Evolutionary conservation across 2,329 filamentous ascomycete genomes (phyloP), one percentile per base, ranked within the genome.

Genomic region (Colletotrichum spinosum): DNA sequence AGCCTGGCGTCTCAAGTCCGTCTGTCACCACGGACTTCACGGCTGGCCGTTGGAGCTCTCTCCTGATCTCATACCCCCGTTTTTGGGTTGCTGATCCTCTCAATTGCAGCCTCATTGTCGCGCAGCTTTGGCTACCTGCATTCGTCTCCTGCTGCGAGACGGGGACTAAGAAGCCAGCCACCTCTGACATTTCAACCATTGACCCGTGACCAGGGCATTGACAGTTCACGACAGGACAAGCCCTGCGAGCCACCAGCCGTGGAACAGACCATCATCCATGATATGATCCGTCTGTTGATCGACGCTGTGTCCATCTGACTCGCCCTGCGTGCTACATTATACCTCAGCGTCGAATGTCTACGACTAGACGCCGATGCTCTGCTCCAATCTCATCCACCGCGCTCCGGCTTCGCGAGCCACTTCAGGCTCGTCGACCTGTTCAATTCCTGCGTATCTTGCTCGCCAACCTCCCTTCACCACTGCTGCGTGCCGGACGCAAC

Each of bases 181-280:
- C 15, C 53, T 34, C 25, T 35, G 52, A 52, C 17, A 37, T 53
- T 53, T 53, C 58, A 41, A 34, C 33, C 37, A 57, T 53, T 57
- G 48, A 62, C 62, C 58, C 25, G 52, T 53, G 33, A 65, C 37
- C 39, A 62, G 52, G 52, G 41, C 42, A 51, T 37, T 42, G 58
- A 57, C 57, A 61, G 39, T 65, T 44, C 62, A 65, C 57, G 41
- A 8, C 62, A 65, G 55, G 57, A 56, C 57, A 62, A 65, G 51
- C 44, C 39, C 57, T 65, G n/a, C n/a, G 53, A 53, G 58, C 62
- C 56, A 57, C 52, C 34, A 13, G 58, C 46, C 42, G 62, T 65
- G 52, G n/a, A 55, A 55, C 61, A 39, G 25, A 25, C 25, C 25
- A 25, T 25, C 25, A 25, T 37, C 34, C 13, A 61, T 52, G 51